These are phyloP conservation scores for Cladosporium colombiae DNA, from an alignment of 2,329 filamentous ascomycete species.

Conservation along the genomic window DNA sequence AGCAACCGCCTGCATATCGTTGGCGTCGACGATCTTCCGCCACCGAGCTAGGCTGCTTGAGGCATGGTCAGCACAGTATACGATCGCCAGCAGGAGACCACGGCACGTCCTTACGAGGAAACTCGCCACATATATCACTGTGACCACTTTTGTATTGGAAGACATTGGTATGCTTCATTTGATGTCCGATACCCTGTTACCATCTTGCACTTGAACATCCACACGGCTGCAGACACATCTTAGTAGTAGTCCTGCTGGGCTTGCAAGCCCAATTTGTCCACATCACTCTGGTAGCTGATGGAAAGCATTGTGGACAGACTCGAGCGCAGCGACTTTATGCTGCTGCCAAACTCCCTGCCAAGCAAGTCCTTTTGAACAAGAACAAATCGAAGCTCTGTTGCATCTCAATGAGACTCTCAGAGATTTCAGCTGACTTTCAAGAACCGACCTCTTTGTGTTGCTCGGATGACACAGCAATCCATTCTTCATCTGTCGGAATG, in stretches of 20 bases:
- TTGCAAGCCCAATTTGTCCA: not conserved
- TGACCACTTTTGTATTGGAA: too few relatives aligned
- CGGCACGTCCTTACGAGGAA: not conserved
- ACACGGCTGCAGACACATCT: not conserved
- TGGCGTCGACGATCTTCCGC: constrained; percentile 16
- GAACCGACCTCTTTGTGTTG: not conserved
- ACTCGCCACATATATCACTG: not conserved
- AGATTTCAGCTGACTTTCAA: not conserved
- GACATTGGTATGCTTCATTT: too few relatives aligned
- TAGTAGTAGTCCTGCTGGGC: not conserved
- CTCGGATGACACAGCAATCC: not conserved
- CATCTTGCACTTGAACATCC: not conserved
- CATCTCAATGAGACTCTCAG: not conserved
- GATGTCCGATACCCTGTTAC: not conserved
- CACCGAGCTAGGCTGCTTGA: constrained; percentile 9
- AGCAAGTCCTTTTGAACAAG: too few relatives aligned
- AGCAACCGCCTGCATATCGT: constrained; percentile 15
- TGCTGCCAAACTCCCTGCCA: too few relatives aligned
- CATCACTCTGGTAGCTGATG: not conserved
- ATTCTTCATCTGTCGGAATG: not conserved
- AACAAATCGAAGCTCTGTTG: too few relatives aligned
- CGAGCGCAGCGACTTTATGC: not conserved
- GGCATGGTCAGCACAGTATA: constrained; percentile 10
- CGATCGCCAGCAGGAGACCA: not conserved
- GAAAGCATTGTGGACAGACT: not conserved